Evolutionary conservation across 2,329 filamentous ascomycete genomes (phyloP), one percentile per base, ranked within the genome.

Genomic region (Penicillium brevicompactum): DNA sequence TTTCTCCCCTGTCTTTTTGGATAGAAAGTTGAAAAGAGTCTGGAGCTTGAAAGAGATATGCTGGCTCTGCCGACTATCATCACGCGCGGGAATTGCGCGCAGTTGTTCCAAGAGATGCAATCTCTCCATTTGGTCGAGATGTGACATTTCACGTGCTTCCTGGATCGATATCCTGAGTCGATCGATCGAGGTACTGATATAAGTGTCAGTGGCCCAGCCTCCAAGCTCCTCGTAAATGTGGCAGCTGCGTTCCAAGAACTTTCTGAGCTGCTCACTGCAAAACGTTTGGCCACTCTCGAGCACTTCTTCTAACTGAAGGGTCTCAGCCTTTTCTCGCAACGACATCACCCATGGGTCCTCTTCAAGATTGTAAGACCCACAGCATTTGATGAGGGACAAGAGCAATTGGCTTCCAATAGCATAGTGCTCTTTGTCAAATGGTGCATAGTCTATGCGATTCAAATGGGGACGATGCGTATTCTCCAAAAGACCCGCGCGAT

Each of bases 401-500:
- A 88, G 78, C 2, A 74, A 53, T 6, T 52, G 52, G 8, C 49
- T 55, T 2, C 45, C 48, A 16, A 40, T n/a, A 1, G 48, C 45
- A 8, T 43, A 49, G 1, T 51, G 11, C 1, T 55, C 38, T 1
- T 21, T 18, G 0, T 37, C 24, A 11, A 44, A 40, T 2, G 61
- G 60, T 4, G 48, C 32, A n/a, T 62, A 72, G n/a, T 51, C 40
- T 6, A 72, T 49, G 2, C 62, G 65, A 21, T 63, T 57, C 9
- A 72, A 30, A 9, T 77, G 67, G 1, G 91, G 91, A n/a, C 78
- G 83, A 61, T 91, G 87, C 2, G 89, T 86, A 62, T 85, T 80
- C 16, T 78, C 76, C n/a, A 89, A 70, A 3, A 96, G 81, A 60
- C 94, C 89, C 11, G 84, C 81, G 2, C 88, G 82, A 66, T 92